Evolutionary conservation across 331 rosid species (phyloP).

Genomic region (Quercus phellos): DNA sequence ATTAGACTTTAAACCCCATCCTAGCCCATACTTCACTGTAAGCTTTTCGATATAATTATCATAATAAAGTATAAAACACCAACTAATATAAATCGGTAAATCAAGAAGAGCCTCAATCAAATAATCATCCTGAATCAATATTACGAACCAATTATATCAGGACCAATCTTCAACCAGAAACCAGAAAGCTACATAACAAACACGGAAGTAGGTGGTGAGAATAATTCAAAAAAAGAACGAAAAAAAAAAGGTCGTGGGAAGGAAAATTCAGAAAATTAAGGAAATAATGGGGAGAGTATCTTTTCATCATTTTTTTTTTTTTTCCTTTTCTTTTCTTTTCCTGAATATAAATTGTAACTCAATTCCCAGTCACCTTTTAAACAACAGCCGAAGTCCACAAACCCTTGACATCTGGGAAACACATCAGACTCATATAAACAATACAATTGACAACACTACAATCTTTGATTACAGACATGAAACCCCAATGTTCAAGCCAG

Average conservation of each 20-base stretch:
- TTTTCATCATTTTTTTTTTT: background rate
- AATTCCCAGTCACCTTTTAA: constrained; percentile 5
- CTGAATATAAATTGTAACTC: constrained; percentile 7
- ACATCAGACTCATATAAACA: constrained; percentile 13
- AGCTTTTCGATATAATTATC: too few relatives aligned
- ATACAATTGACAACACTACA: constrained; percentile 13
- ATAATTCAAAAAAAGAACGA: background rate
- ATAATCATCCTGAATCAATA: background rate
- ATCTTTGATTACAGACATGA: background rate
- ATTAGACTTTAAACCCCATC: too few relatives aligned
- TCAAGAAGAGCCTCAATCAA: background rate
- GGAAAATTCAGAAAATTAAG: background rate
- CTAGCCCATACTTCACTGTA: too few relatives aligned
- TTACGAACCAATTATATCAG: background rate
- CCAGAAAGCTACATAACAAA: too few relatives aligned
- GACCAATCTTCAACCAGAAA: background rate
- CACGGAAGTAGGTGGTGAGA: background rate
- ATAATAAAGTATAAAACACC: background rate
- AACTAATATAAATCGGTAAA: background rate
- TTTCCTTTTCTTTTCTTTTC: background rate
- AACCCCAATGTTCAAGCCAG: constrained; percentile 8
- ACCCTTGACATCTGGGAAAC: constrained; percentile 23
- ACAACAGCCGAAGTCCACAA: constrained; percentile 24
- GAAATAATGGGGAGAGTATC: constrained; percentile 4
- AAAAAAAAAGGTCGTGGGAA: background rate